These are phyloP conservation scores for Craspedostauros australis DNA, from an alignment of 108 stramenopile genomes.

Conservation along the genomic window DNA sequence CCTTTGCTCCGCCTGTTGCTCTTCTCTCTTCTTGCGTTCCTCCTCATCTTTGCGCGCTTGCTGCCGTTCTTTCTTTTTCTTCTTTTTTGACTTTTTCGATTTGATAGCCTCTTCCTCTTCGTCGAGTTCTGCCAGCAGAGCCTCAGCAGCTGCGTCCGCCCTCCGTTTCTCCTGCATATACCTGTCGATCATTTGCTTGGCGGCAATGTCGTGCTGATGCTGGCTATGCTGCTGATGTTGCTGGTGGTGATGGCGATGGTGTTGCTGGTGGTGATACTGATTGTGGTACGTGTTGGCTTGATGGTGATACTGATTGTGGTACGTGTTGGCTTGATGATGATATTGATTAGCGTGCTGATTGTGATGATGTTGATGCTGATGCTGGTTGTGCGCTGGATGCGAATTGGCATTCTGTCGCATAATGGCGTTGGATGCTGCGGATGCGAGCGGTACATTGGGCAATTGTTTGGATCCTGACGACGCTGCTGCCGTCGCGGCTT, in stretches of 20 bases:
- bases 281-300: background rate
- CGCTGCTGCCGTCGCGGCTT: slow-evolving; percentile 45
- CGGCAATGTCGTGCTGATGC: background rate
- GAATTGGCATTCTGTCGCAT: too few relatives aligned
- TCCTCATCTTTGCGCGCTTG: slow-evolving; percentile 21
- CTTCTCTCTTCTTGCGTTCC: slow-evolving; percentile 16
- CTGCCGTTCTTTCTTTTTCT: slow-evolving; percentile 80
- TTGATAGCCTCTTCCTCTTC: slow-evolving; percentile 62
- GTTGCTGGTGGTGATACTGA: background rate
- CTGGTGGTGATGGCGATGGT: background rate
- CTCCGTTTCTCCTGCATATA: slow-evolving; percentile 52
- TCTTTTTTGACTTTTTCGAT: slow-evolving; percentile 54
- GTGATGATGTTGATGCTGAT: background rate
- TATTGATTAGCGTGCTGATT: too few relatives aligned
- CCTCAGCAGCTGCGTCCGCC: slow-evolving; percentile 86
- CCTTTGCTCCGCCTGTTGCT: too few relatives aligned
- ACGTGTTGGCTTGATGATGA: slow-evolving; percentile 10
- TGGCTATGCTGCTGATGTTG: slow-evolving; percentile 1
- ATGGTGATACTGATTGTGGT: background rate
- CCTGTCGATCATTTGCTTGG: slow-evolving; percentile 7
- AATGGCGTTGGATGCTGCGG: too few relatives aligned
- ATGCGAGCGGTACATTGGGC: too few relatives aligned
- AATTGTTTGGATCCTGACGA: too few relatives aligned
- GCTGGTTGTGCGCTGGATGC: slow-evolving; percentile 15
- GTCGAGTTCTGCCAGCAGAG: slow-evolving; percentile 82